Conservation (phyloP, 2,329 filamentous ascomycete species). For the Magnaporthiopsis poae region DNA sequence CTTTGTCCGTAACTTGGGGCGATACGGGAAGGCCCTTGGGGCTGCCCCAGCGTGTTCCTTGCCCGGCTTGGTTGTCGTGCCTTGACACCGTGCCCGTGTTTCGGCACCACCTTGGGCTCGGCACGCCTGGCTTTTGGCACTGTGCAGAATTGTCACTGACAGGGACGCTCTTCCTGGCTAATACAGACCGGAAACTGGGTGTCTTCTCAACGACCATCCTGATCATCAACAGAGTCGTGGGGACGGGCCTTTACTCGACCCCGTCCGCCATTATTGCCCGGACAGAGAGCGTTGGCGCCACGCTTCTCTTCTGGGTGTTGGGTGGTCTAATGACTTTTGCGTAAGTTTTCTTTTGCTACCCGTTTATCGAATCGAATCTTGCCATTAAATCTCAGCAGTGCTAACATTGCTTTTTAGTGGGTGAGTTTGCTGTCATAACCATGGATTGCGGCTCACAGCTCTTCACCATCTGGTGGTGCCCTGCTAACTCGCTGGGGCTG, state of each 20-base stretch:
- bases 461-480: no score
- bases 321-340: constrained; percentile 36
- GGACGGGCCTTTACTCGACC: constrained; percentile 40
- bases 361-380: not conserved
- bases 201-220: constrained; percentile 28
- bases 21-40: no score
- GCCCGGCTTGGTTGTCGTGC: no score
- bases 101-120: no score
- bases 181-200: constrained; percentile 20
- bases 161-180: no score
- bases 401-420: constrained; percentile 14
- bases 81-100: no score
- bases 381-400: not conserved
- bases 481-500: no score
- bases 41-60: no score
- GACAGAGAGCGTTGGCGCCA: constrained; percentile 34
- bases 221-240: constrained; percentile 38
- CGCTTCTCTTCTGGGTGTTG: constrained; percentile 38
- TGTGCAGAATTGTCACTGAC: no score
- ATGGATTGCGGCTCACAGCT: no score
- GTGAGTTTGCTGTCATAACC: constrained; percentile 11
- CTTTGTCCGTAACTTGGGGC: constrained; percentile 10
- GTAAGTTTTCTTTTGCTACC: constrained; percentile 24
- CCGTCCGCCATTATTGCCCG: constrained; percentile 33
- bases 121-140: no score